These are phyloP conservation scores for Casuarina cunninghamiana DNA, from an alignment of 306 rosid species.

Conservation along the genomic window DNA sequence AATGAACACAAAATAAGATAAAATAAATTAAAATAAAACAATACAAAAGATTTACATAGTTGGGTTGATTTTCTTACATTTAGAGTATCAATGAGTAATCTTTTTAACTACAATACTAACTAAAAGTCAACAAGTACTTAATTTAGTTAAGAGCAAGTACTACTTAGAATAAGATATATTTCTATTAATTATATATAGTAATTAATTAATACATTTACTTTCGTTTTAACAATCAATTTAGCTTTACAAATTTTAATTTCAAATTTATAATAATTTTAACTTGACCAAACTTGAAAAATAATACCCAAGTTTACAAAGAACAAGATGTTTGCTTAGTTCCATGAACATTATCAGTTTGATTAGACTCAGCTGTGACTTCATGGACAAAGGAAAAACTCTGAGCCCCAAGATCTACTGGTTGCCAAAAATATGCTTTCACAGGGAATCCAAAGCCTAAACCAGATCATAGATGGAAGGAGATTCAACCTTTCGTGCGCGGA, in stretches of 20 bases:
- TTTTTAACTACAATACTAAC: no score
- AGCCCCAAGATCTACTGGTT: neutral
- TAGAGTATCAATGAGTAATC: no score
- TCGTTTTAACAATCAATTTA: neutral
- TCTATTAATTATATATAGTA: no score
- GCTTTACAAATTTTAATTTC: neutral
- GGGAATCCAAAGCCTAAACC: neutral
- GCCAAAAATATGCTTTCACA: neutral
- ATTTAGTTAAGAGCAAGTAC: no score
- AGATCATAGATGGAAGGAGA: neutral
- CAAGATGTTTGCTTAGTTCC: neutral
- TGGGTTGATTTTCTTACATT: no score
- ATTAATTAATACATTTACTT: neutral
- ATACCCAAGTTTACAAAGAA: neutral
- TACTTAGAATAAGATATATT: no score
- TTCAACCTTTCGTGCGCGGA: slow-evolving; percentile 66
- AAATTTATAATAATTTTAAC: neutral
- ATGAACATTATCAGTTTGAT: neutral
- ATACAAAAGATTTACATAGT: no score
- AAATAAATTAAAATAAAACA: no score
- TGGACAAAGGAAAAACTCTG: no score
- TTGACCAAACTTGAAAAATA: neutral
- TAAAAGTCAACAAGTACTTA: no score
- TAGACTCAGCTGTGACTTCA: no score
- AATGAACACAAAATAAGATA: no score